A percentile compares a stretch with the other conserved stretches of the same genome.
phyloP scores from a whole-genome alignment of 495 filamentous ascomycete species.

The Penicillium roqueforti region DNA sequence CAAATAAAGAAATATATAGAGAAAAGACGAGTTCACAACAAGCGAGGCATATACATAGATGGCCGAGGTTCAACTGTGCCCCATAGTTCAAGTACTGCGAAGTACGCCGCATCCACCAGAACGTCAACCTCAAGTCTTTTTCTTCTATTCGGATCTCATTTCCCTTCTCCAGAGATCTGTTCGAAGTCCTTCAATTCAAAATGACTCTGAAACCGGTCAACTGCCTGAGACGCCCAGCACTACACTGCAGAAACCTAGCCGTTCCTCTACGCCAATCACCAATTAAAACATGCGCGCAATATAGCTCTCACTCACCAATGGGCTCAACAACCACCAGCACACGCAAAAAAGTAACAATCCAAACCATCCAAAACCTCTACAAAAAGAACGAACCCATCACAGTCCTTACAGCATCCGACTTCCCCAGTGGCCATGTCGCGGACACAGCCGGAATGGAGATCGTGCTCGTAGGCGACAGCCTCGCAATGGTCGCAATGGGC shows the following conservation, averaged over 20 bases:
- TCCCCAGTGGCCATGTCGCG: constrained; percentile 84
- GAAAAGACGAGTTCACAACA: neutral
- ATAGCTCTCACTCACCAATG: constrained; percentile 85
- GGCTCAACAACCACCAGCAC: constrained; percentile 49
- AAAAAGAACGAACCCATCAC: constrained; percentile 83
- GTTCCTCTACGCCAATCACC: neutral
- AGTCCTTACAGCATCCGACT: constrained; percentile 96
- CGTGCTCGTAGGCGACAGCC: constrained; percentile 88
- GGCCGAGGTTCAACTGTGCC: neutral
- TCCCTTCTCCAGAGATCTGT: neutral
- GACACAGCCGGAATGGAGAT: constrained; percentile 93
- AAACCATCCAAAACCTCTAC: constrained; percentile 69
- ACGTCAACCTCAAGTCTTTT: neutral
- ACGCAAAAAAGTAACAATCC: constrained; percentile 81
- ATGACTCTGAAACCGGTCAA: neutral
- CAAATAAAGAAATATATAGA: neutral
- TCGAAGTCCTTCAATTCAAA: neutral
- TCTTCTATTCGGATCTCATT: neutral
- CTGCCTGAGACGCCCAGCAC: neutral
- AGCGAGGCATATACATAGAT: neutral
- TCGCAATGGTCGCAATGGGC: constrained; percentile 96
- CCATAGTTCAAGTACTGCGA: constrained; percentile 4
- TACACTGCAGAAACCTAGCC: neutral
- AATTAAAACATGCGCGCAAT: constrained; percentile 27
- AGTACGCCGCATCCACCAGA: constrained; percentile 7